Evolutionary conservation across 2,329 filamentous ascomycete species (phyloP).

Genomic region (Xylaria sp.): DNA sequence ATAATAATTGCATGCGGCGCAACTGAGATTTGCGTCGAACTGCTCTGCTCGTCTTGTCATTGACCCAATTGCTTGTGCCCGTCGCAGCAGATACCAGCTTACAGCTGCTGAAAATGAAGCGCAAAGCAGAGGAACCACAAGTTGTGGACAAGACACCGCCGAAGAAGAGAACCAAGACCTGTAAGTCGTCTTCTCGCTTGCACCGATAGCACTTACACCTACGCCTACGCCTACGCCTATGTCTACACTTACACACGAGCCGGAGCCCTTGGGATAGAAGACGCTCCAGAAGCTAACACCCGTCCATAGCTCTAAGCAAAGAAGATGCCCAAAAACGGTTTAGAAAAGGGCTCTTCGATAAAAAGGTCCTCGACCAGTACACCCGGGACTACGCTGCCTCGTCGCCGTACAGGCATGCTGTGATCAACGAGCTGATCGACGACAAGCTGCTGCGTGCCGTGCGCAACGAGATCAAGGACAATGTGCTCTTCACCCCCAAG

Average conservation of each 20-base stretch:
- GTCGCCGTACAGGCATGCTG: constrained; percentile 85
- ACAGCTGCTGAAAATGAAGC: constrained; percentile 59
- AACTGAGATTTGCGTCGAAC: not conserved
- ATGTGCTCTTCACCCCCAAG: constrained; percentile 95
- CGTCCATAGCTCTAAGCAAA: constrained; percentile 51
- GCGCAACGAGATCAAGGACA: constrained; percentile 84
- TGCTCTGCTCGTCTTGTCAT: not conserved
- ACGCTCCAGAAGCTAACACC: constrained; percentile 15
- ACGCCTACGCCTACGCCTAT: not conserved
- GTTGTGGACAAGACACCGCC: constrained; percentile 49
- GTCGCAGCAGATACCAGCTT: constrained; percentile 30
- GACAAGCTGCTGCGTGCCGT: constrained; percentile 83
- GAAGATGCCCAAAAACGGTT: constrained; percentile 64
- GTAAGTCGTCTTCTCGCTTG: constrained; percentile 38
- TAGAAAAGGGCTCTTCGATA: constrained; percentile 68
- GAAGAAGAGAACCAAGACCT: constrained; percentile 59
- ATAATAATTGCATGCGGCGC: not conserved
- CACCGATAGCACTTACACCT: not conserved
- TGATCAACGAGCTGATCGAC: constrained; percentile 82
- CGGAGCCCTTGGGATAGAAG: too few relatives aligned
- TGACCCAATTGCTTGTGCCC: constrained; percentile 2
- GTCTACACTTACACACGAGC: too few relatives aligned
- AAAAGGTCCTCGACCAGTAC: constrained; percentile 62
- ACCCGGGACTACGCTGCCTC: constrained; percentile 67
- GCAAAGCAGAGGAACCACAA: constrained; percentile 61